Conservation (phyloP, 371 early-diverging fungal genomes). For the Batkoa obscura region DNA sequence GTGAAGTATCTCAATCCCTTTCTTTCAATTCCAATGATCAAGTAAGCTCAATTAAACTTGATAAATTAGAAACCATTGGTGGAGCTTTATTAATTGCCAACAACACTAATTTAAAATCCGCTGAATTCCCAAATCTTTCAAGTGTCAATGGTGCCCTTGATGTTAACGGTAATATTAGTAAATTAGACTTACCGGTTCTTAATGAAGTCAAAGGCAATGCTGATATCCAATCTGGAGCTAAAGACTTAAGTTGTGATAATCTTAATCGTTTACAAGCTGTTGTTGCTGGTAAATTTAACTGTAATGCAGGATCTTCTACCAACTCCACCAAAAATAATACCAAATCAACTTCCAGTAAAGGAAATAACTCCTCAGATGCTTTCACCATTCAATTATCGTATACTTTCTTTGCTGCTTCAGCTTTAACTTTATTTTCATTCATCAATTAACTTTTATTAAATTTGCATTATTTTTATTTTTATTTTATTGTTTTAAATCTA, state of each 20-base stretch:
- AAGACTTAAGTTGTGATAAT: background rate
- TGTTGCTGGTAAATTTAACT: background rate
- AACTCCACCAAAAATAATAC: no score
- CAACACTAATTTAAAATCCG: conserved; percentile 12
- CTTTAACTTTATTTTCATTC: no score
- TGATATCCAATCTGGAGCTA: background rate
- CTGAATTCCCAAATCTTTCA: conserved; percentile 3
- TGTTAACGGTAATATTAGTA: background rate
- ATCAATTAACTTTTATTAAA: no score
- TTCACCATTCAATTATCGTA: no score
- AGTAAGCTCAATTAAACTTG: conserved; percentile 13
- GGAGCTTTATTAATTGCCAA: conserved; percentile 18
- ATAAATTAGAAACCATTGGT: conserved; percentile 13
- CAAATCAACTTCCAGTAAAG: no score
- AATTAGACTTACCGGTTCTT: background rate
- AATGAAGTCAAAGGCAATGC: background rate
- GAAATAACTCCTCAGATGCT: no score
- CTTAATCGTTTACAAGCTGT: background rate
- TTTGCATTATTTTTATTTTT: no score
- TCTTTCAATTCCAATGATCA: conserved; percentile 15
- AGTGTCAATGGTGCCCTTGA: conserved; percentile 1
- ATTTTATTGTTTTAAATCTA: no score
- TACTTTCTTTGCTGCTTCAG: no score
- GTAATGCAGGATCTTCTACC: background rate
- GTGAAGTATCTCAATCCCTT: conserved; percentile 14